Conservation (phyloP, 768 basidiomycete genomes). For the Terana coerulea region DNA sequence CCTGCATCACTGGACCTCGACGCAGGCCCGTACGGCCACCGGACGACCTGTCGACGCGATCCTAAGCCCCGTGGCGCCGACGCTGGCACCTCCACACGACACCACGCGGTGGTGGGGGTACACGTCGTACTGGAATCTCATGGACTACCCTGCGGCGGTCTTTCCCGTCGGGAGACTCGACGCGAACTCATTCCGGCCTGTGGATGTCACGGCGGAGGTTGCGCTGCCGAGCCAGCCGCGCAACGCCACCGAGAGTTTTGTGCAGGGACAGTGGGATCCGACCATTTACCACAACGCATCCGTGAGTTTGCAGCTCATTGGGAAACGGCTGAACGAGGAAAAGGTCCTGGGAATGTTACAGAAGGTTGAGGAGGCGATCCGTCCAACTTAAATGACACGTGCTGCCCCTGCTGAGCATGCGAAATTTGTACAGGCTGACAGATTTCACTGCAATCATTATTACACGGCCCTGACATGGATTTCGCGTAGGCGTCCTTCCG, state of each 20-base stretch:
- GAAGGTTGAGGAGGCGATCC: conserved; percentile 33
- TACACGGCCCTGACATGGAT: too few relatives aligned
- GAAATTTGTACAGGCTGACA: too few relatives aligned
- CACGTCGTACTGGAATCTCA: conserved; percentile 49
- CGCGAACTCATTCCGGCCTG: conserved; percentile 21
- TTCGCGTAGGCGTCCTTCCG: too few relatives aligned
- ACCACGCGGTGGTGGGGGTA: conserved; percentile 48
- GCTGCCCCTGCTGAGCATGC: too few relatives aligned
- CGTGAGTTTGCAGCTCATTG: conserved; percentile 45
- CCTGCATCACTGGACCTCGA: conserved; percentile 44
- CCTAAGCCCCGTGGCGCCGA: conserved; percentile 43
- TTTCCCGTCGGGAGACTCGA: conserved; percentile 42
- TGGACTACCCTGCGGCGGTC: conserved; percentile 44
- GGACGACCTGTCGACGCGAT: conserved; percentile 46
- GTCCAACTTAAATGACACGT: too few relatives aligned
- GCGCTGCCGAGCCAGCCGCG: conserved; percentile 23
- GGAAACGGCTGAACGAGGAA: conserved; percentile 48
- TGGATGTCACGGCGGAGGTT: conserved; percentile 14
- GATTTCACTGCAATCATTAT: too few relatives aligned
- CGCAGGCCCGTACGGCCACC: conserved; percentile 31
- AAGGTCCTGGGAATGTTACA: conserved; percentile 41
- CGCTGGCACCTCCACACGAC: conserved; percentile 45
- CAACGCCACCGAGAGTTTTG: conserved; percentile 32
- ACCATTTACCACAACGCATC: conserved; percentile 40
- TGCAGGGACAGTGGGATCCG: conserved; percentile 39